Percentiles rank a stretch among this genome's conserved stretches.
Conservation (phyloP, 257 asterid species). For the Nicotiana paniculata region DNA sequence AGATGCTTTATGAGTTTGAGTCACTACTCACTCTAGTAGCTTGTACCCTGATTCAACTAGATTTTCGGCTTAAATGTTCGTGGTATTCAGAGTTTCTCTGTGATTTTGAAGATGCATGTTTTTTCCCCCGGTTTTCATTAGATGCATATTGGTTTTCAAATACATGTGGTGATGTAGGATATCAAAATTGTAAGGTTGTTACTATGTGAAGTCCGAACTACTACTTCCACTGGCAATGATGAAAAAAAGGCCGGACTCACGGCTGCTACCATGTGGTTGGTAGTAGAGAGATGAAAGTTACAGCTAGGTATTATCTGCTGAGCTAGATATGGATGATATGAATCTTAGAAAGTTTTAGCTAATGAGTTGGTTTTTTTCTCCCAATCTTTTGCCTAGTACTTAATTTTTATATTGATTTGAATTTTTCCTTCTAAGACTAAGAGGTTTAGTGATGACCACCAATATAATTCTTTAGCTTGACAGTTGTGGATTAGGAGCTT, state of each 20-base stretch:
- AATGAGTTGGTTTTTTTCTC: not conserved
- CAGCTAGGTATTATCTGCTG: conserved; percentile 50
- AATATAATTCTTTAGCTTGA: not conserved
- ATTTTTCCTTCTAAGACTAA: not conserved
- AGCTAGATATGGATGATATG: conserved; percentile 39
- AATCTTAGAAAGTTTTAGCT: not conserved
- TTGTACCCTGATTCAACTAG: not conserved
- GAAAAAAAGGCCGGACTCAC: conserved; percentile 91
- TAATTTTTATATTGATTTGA: not conserved
- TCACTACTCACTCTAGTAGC: not conserved
- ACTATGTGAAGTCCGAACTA: not conserved
- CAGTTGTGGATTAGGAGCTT: not conserved
- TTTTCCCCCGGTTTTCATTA: not conserved
- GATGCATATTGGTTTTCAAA: not conserved
- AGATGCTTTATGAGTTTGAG: not conserved
- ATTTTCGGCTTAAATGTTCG: not conserved
- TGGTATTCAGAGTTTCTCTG: not conserved
- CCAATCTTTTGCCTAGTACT: not conserved
- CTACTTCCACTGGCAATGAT: conserved; percentile 56
- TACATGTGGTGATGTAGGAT: not conserved
- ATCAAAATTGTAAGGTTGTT: not conserved
- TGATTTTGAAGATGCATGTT: not conserved
- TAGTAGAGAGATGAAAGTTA: conserved; percentile 71
- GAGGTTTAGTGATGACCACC: not conserved
- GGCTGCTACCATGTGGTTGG: conserved; percentile 77